Base-by-base conservation (phyloP, 805 yeast species). In the Cyberlindnera mrakii region DNA sequence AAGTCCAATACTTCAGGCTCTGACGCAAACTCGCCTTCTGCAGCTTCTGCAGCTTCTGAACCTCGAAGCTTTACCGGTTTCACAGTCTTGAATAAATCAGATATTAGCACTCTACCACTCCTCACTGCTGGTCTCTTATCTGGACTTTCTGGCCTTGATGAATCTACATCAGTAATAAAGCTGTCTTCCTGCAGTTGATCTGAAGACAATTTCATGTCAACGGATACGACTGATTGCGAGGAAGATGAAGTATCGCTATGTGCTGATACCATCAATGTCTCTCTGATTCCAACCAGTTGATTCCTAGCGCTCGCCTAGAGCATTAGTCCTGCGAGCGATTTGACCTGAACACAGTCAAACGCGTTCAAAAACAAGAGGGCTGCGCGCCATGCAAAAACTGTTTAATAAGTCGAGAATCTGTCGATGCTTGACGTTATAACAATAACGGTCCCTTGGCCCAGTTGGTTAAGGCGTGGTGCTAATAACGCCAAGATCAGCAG, bases 401-500 rank as follows among this genome's bases (percentile, higher is more conserved):
- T n/a, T n/a, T n/a, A n/a, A n/a, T n/a, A n/a, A n/a, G n/a, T n/a
- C n/a, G n/a, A n/a, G n/a, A n/a, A n/a, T n/a, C n/a, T n/a, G n/a
- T n/a, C n/a, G n/a, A n/a, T n/a, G n/a, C n/a, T n/a, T n/a, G n/a
- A n/a, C n/a, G 20, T 30, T 4, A 6, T 9, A 30, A 15, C 14
- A 18, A 31, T 33, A n/a, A 7, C 13, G 73, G 67, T 71, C 75
- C 73, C 75, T 70, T 71, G 76, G 76, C 76, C 76, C 71, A 71
- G 76, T 68, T 71, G 76, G 76, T 71, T 71, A 71, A 70, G 76
- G 76, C 75, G 75, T 70, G 71, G 75, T 70, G 74, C 76, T 71
- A 71, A 71, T 71, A 70, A 59, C 62, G 63, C 62, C 63, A 60
- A 60, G 86, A 79, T 80, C 86, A 77, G 84, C 86, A 77, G 86